Evolutionary conservation across 805 yeast species (phyloP).

Genomic region (Teunomyces pallodes): DNA sequence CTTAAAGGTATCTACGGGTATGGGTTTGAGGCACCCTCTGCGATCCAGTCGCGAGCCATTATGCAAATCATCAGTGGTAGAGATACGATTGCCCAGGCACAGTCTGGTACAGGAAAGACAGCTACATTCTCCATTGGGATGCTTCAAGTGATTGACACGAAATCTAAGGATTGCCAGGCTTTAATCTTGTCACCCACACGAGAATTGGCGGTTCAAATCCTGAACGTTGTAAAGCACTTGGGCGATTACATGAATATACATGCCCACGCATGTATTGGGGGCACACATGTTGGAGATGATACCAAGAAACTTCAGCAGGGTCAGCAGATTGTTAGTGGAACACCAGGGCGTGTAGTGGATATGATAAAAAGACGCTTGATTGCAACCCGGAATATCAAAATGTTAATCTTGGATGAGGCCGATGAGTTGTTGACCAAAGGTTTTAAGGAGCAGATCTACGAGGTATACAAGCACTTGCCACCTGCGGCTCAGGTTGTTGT

Average conservation of each 20-base stretch:
- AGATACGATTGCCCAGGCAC: conserved; percentile 79
- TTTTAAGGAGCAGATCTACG: conserved; percentile 93
- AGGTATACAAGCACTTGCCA: conserved; percentile 86
- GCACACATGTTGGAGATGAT: conserved; percentile 88
- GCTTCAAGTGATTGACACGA: conserved; percentile 71
- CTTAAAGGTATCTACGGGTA: conserved; percentile 64
- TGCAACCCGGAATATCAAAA: conserved; percentile 78
- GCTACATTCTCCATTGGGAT: conserved; percentile 80
- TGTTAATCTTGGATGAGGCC: conserved; percentile 97
- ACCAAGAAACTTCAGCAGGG: conserved; percentile 79
- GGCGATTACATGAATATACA: conserved; percentile 88
- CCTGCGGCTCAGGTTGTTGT: conserved; percentile 90
- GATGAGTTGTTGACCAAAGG: conserved; percentile 95
- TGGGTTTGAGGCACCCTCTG: conserved; percentile 80
- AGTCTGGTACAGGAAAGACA: conserved; percentile 90
- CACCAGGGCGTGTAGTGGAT: conserved; percentile 97
- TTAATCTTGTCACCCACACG: conserved; percentile 95
- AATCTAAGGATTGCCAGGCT: conserved; percentile 79
- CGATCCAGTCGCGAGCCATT: conserved; percentile 80
- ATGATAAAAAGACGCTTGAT: conserved; percentile 90
- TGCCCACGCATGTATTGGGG: conserved; percentile 97
- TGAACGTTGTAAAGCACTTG: conserved; percentile 84
- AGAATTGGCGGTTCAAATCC: conserved; percentile 95
- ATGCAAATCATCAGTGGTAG: conserved; percentile 73
- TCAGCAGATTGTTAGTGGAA: conserved; percentile 93